Percentiles rank a stretch among this genome's conserved stretches.
These are phyloP conservation scores for Astrocystis sublimbata DNA, from an alignment of 495 filamentous ascomycete genomes.

Conservation along the genomic window DNA sequence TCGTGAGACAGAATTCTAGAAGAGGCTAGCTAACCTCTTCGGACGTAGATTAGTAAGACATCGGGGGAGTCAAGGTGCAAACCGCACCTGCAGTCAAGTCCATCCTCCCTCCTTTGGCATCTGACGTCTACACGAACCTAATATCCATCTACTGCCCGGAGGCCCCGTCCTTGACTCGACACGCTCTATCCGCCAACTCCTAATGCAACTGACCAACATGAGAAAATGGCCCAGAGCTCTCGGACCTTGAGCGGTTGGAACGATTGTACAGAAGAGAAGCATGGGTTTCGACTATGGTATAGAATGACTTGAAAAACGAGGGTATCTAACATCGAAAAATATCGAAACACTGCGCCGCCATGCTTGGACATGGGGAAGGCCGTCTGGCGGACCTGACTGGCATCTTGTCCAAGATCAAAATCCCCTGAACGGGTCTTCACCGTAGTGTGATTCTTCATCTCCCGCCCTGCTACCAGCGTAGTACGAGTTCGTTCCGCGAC, in stretches of 20 bases:
- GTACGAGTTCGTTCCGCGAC: constrained; percentile 42
- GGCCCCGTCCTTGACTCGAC: background rate
- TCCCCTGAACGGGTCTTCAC: constrained; percentile 51
- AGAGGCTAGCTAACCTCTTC: background rate
- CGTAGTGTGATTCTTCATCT: constrained; percentile 47
- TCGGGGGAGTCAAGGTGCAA: too few species aligned
- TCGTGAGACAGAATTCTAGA: background rate
- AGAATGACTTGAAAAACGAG: constrained; percentile 8
- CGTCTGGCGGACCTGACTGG: background rate
- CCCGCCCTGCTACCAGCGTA: constrained; percentile 31
- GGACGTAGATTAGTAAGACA: background rate
- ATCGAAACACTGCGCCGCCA: constrained; percentile 4
- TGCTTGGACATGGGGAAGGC: background rate
- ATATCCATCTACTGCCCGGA: background rate
- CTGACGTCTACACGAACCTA: background rate
- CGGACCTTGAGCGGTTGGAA: background rate
- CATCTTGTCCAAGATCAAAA: constrained; percentile 35
- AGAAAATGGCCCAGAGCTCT: background rate
- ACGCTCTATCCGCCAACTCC: constrained; percentile 7
- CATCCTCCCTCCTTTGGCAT: background rate
- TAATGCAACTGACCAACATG: background rate
- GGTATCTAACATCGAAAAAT: too few species aligned
- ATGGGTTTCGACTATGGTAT: background rate
- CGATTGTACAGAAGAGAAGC: background rate
- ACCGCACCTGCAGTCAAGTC: background rate